phyloP scores from a whole-genome alignment of 495 filamentous ascomycete species.

The Aspergillus coremiiformis region DNA sequence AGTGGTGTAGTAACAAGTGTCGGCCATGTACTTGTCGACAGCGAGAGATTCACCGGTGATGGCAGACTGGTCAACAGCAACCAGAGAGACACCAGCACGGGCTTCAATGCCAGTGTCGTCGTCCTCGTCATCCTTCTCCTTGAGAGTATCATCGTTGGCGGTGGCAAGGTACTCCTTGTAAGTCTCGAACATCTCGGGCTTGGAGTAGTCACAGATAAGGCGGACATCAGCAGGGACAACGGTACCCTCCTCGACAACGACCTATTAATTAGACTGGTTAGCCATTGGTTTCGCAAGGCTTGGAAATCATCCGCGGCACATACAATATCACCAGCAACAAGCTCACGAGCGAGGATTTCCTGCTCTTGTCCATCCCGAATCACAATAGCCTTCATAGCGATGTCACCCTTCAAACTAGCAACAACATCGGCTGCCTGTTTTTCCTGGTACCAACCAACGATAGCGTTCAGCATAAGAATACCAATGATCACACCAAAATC shows the following conservation, averaged over 20 bases:
- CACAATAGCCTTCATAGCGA: constrained; percentile 69
- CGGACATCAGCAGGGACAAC: constrained; percentile 68
- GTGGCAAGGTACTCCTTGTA: constrained; percentile 61
- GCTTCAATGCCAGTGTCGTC: constrained; percentile 47
- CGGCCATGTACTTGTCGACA: constrained; percentile 71
- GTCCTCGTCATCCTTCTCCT: constrained; percentile 57
- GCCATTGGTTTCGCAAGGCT: not conserved
- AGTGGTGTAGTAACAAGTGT: constrained; percentile 66
- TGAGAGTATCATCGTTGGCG: constrained; percentile 50
- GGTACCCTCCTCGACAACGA: constrained; percentile 69
- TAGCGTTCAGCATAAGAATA: constrained; percentile 72
- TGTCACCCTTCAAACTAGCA: constrained; percentile 72
- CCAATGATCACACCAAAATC: constrained; percentile 81
- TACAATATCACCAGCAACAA: constrained; percentile 77
- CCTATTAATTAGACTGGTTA: constrained; percentile 23
- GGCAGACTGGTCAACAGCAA: constrained; percentile 66
- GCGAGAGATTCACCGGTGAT: constrained; percentile 74
- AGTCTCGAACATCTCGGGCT: constrained; percentile 61
- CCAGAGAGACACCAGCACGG: constrained; percentile 55
- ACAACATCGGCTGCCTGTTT: constrained; percentile 83
- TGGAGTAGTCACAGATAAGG: constrained; percentile 68
- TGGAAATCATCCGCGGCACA: too few relatives aligned
- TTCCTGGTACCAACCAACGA: constrained; percentile 81
- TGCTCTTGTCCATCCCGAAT: constrained; percentile 64
- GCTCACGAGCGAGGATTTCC: constrained; percentile 69